Evolutionary conservation across 2,329 filamentous ascomycete species (phyloP), one percentile per base, ranked within the genome.

Genomic region (Beauveria pseudobassiana): DNA sequence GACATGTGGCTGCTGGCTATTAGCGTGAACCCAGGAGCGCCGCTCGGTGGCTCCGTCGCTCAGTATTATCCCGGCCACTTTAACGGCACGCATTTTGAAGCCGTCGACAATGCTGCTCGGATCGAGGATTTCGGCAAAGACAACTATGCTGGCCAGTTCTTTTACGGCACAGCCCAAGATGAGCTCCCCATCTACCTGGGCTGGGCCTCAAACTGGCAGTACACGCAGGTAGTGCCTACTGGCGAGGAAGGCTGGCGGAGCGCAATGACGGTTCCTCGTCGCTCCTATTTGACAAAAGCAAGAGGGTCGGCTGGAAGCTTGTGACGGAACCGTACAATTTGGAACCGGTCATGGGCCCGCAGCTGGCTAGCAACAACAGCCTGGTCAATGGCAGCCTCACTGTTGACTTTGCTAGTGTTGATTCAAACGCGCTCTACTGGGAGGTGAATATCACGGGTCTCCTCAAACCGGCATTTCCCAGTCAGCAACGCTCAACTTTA

Each of bases 31-130:
- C 83, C 82, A 0, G 83, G 82, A 5, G 82, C 80, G 0, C 83
- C 83, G 0, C 72, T 80, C 0, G 83, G 83, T 9, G 83, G 83
- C 0, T 83, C 80, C 1, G 77, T 80, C 20, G 77, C 77, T 1
- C 71, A 85, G 68, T 86, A 86, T 68, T 83, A 82, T 73, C 73
- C 80, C 0, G 85, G 86, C 5, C 73, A 71, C 2, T 88, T 87
- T 74, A 86, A 88, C 64, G 86, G 85, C n/a, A 87, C 83, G 0
- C 81, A 85, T 68, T 88, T 86, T 63, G 64, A 67, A n/a, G 64
- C 71, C 10, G 64, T 71, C 12, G 71, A 72, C 8, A 64, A 63
- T 2, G 67, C 66, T 7, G 66, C 72, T 1, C 61, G 73, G 8
- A 66, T 72, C 4, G 66, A 70, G 0, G 73, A 75, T 54, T 74